phyloP scores from a whole-genome alignment of 176 grass and related monocot genomes.

The Tillandsia leiboldiana region DNA sequence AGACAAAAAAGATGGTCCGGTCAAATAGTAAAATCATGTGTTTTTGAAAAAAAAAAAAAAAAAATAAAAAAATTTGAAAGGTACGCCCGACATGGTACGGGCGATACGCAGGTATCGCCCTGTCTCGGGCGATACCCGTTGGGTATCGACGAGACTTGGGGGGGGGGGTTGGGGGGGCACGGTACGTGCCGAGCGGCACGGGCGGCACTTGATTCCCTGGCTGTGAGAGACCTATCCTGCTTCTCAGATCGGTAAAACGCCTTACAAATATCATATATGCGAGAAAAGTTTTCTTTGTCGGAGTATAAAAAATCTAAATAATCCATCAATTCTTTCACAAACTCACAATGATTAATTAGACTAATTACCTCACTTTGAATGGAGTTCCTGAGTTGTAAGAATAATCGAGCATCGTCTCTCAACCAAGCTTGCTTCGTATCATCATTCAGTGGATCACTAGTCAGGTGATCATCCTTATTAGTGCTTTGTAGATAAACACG shows the following conservation, averaged over 20 bases:
- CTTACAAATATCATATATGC: neutral
- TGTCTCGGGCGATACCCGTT: too few species aligned
- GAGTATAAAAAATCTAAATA: constrained; percentile 2
- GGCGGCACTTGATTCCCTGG: too few species aligned
- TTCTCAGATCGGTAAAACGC: neutral
- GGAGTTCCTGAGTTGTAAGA: neutral
- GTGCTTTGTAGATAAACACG: neutral
- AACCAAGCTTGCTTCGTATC: neutral
- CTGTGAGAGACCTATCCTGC: neutral
- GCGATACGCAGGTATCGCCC: too few species aligned
- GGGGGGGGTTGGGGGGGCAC: too few species aligned
- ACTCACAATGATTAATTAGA: constrained; percentile 11
- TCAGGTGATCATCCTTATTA: neutral
- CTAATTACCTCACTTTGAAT: neutral
- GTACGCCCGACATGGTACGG: too few species aligned
- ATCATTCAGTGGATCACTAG: neutral
- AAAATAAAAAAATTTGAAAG: too few species aligned
- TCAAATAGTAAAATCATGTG: too few species aligned
- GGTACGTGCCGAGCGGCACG: too few species aligned
- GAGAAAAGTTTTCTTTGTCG: neutral
- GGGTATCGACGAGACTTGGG: too few species aligned
- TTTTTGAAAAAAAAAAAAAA: too few species aligned
- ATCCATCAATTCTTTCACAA: constrained; percentile 6
- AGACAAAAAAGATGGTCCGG: too few species aligned
- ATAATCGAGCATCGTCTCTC: neutral